These are phyloP conservation scores for Tuber umbilicatum DNA, from an alignment of 495 filamentous ascomycete genomes.

Conservation along the genomic window DNA sequence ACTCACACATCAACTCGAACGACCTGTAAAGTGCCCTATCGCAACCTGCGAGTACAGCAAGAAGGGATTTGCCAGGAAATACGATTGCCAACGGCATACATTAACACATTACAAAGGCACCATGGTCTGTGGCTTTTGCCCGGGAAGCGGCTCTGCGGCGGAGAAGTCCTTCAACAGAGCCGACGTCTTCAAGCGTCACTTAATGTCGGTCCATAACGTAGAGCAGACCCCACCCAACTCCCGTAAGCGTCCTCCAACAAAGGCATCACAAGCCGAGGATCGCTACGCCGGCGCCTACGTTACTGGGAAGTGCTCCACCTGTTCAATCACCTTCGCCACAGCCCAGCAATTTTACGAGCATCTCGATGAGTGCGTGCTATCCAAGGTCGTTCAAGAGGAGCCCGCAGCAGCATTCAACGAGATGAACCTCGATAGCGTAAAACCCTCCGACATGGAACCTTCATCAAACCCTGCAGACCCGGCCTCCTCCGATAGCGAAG, in stretches of 20 bases:
- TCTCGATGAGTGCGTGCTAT: conserved; percentile 95
- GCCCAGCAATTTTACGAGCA: conserved; percentile 99
- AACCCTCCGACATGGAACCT: conserved; percentile 35
- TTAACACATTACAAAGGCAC: conserved; percentile 98
- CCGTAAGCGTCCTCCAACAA: conserved; percentile 69
- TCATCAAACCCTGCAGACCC: conserved; percentile 11
- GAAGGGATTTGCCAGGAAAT: conserved; percentile 95
- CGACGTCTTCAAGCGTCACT: conserved; percentile 96
- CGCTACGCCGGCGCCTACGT: conserved; percentile 44
- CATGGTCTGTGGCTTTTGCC: conserved; percentile 98
- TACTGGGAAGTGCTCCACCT: conserved; percentile 94
- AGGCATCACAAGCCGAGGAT: conserved; percentile 33
- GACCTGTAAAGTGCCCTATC: conserved; percentile 96
- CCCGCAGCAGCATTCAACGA: conserved; percentile 95
- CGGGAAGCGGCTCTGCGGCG: conserved; percentile 79
- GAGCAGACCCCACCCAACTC: conserved; percentile 95
- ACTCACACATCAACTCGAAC: conserved; percentile 88
- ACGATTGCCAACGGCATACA: conserved; percentile 98
- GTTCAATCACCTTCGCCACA: conserved; percentile 80
- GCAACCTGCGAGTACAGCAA: conserved; percentile 87
- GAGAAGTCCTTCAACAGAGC: conserved; percentile 99
- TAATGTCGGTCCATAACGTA: conserved; percentile 87
- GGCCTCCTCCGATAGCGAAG: conserved; percentile 40
- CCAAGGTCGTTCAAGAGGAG: conserved; percentile 95
- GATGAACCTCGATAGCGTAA: conserved; percentile 54